Evolutionary conservation across 495 filamentous ascomycete species (phyloP).

Genomic region (Pyronema omphalodes): DNA sequence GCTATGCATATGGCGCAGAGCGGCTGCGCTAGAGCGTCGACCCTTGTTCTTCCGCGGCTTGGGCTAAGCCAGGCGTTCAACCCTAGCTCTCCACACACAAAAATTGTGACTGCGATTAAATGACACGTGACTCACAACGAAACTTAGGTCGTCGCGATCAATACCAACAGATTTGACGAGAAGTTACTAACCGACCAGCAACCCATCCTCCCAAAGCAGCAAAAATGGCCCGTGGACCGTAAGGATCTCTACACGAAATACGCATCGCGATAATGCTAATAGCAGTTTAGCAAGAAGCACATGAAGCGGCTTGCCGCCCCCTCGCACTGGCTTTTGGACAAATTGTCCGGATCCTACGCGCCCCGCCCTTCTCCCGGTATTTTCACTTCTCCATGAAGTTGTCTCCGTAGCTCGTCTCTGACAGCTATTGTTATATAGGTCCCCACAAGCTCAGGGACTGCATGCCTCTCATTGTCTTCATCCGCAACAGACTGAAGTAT

Average conservation of each 20-base stretch:
- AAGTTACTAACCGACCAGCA: not conserved
- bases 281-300: conserved; percentile 72
- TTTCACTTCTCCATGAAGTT: conserved; percentile 25
- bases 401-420: conserved; percentile 25
- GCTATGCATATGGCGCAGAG: too few relatives aligned
- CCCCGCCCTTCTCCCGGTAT: conserved; percentile 57
- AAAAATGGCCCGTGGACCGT: conserved; percentile 25
- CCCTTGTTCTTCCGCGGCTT: too few relatives aligned
- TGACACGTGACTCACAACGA: too few relatives aligned
- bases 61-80: too few relatives aligned
- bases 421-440: conserved; percentile 40
- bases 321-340: conserved; percentile 98
- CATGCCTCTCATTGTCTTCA: conserved; percentile 97
- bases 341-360: conserved; percentile 92
- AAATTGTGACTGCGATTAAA: too few relatives aligned
- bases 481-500: conserved; percentile 98
- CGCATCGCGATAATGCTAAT: not conserved
- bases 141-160: too few relatives aligned
- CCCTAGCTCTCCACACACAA: too few relatives aligned
- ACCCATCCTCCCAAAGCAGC: conserved; percentile 10
- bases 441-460: conserved; percentile 98
- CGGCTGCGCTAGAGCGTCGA: too few relatives aligned
- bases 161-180: too few relatives aligned
- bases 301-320: conserved; percentile 98
- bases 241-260: conserved; percentile 6